Evolutionary conservation across 2,329 filamentous ascomycete species (phyloP), one percentile per base, ranked within the genome.

Genomic region (Botrytis fabae): DNA sequence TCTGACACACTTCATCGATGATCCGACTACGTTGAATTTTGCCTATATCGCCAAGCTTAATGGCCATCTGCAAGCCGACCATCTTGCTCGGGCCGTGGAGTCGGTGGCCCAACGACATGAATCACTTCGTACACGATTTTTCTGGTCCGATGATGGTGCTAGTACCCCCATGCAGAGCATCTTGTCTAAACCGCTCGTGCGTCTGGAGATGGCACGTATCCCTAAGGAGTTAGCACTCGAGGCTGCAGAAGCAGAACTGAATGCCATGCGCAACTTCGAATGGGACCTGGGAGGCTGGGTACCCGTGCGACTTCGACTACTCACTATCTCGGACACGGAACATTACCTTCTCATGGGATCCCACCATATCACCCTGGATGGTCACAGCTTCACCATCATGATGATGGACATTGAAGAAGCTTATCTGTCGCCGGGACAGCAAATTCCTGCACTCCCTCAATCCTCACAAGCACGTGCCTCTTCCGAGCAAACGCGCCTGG

Each of bases 281-380:
- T 72, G n/a, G 28, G 70, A 72, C 40, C 14, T 72, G 14, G n/a
- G n/a, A 25, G 20, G 25, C 16, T 62, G 70, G 6, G 35, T 59
- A n/a, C 18, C 38, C 12, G 54, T 54, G 12, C 77, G 79, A 16
- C 75, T 84, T 4, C 71, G 77, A 5, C 77, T 86, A 1, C 77
- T 86, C 5, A 78, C 82, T 0, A 10, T 48, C 7, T 65, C 63
- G 9, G 76, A 80, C 20, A 80, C 79, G 0, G 73, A 78, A 0
- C 83, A 85, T 73, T 83, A 79, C 75, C 73, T 87, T 4, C 61
- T 89, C 0, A 65, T 88, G 7, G 79, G 80, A 1, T 82, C 81
- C 65, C 86, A 87, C 73, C 86, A 88, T 75, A 87, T 88, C 60
- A 79, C 81, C 48, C 82, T 88, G 81, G 87, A 89, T 74, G 85